Base-by-base conservation (phyloP, 495 filamentous ascomycete genomes). In the Pseudoneurospora amorphoporcata region DNA sequence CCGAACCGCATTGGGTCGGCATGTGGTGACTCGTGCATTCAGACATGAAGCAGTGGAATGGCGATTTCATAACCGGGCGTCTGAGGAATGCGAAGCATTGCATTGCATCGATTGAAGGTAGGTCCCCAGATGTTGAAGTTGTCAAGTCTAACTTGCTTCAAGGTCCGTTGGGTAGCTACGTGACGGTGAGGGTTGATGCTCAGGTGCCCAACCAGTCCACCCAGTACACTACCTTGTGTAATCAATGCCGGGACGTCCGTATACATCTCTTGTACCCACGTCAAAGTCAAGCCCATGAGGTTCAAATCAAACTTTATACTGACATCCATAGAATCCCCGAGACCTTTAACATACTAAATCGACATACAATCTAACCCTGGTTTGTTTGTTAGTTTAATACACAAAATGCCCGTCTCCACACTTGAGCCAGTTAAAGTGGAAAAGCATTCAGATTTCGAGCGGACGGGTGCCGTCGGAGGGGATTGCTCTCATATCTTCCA, bases 291-390 rank as follows among this genome's bases (percentile, higher is more conserved):
- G 10, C n/a, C 8, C 3, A 23, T 0, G 3, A 0, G 19, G 16
- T 9, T 23, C 17, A 1, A n/a, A 47, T 6, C 41, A 1, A 16
- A 43, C 17, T 1, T 47, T 8, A 1, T 29, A 1, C 19, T 5
- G 2, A 7, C 2, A 58, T 58, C 2, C 0, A 12, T 8, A 29
- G 2, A 1, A 5, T 19, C 0, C 47, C 0, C 47, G 29, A 6
- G 4, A 0, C 10, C 2, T 5, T 23, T 14, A 8, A 53, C 0
- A 4, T 23, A 12, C 0, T 19, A 29, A 19, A 1, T 9, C 10
- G 9, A 3, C 9, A 29, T 5, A n/a, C n/a, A n/a, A n/a, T n/a
- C n/a, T n/a, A n/a, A n/a, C n/a, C n/a, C n/a, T n/a, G n/a, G n/a
- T n/a, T n/a, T n/a, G n/a, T n/a, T n/a, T n/a, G n/a, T n/a, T n/a